A percentile compares a stretch with the other conserved stretches of the same genome.
Evolutionary conservation across 179 eudicot genomes (phyloP).

Genomic region (Silene vulgaris): DNA sequence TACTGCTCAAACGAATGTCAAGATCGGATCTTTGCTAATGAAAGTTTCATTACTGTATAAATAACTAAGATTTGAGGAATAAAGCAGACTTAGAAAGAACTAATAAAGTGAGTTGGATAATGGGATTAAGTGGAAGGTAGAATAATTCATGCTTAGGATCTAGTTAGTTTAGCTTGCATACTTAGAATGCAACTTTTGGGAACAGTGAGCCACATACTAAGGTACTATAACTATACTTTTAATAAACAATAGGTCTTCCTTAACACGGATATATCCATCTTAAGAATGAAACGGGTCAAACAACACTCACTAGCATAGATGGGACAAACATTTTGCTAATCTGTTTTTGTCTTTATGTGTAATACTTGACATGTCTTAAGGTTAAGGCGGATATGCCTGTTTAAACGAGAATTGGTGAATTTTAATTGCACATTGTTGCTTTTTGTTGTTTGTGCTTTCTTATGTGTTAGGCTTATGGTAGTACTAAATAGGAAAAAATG

Average conservation of each 20-base stretch:
- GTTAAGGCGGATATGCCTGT: too few species aligned
- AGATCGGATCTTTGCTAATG: slow-evolving; percentile 5
- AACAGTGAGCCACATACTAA: slow-evolving; percentile 20
- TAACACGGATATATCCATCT: too few species aligned
- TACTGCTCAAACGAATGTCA: background rate
- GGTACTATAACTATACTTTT: slow-evolving; percentile 10
- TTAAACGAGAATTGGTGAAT: background rate
- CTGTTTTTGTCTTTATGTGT: too few species aligned
- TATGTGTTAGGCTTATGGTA: slow-evolving; percentile 11
- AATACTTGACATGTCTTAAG: too few species aligned
- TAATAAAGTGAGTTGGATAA: background rate
- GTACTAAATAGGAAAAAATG: background rate
- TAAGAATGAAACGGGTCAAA: too few species aligned
- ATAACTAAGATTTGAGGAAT: slow-evolving; percentile 21
- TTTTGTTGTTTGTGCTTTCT: slow-evolving; percentile 23
- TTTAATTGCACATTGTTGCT: slow-evolving; percentile 14
- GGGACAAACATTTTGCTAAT: too few species aligned
- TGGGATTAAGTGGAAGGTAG: slow-evolving; percentile 22
- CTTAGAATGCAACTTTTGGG: slow-evolving; percentile 20
- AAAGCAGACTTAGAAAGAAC: background rate
- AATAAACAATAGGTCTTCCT: too few species aligned
- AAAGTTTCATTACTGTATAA: slow-evolving; percentile 9
- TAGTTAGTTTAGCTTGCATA: slow-evolving; percentile 20
- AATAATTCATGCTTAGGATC: slow-evolving; percentile 10
- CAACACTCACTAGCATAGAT: too few species aligned